Evolutionary conservation across 2,329 filamentous ascomycete genomes (phyloP).

Genomic region (Leptodontidium sp.): DNA sequence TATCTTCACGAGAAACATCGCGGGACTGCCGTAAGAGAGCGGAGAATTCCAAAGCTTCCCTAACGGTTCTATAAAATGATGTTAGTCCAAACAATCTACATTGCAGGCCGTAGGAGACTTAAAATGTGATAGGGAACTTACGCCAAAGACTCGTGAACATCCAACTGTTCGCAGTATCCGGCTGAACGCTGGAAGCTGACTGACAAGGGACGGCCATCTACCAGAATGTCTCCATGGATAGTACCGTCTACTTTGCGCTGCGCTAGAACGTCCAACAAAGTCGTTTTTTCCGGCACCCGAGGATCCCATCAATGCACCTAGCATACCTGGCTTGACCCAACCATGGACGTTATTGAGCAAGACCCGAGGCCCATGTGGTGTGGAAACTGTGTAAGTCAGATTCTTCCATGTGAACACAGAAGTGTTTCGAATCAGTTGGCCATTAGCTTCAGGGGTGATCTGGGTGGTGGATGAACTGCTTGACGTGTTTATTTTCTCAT

Average conservation of each 20-base stretch:
- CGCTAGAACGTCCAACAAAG: slow-evolving; percentile 64
- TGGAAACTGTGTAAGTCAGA: slow-evolving; percentile 72
- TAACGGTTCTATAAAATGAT: slow-evolving; percentile 65
- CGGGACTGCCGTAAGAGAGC: slow-evolving; percentile 85
- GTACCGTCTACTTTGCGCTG: slow-evolving; percentile 82
- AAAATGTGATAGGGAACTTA: neutral
- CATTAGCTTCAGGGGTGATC: slow-evolving; percentile 46
- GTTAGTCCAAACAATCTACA: neutral
- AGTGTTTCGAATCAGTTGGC: slow-evolving; percentile 65
- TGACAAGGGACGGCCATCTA: slow-evolving; percentile 72
- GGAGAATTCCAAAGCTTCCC: slow-evolving; percentile 87
- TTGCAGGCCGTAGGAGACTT: neutral
- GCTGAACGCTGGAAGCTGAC: slow-evolving; percentile 78
- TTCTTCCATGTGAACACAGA: slow-evolving; percentile 80
- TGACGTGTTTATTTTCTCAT: slow-evolving; percentile 27
- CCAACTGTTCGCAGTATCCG: slow-evolving; percentile 91
- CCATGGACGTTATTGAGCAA: slow-evolving; percentile 83
- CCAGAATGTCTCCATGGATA: slow-evolving; percentile 81
- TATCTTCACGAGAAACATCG: slow-evolving; percentile 74
- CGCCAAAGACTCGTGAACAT: slow-evolving; percentile 79
- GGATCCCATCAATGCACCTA: slow-evolving; percentile 69
- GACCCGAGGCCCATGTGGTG: slow-evolving; percentile 65
- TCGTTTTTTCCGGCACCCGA: slow-evolving; percentile 68
- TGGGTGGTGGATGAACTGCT: slow-evolving; percentile 35
- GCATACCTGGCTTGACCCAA: slow-evolving; percentile 76